Percentiles rank a stretch among this genome's conserved stretches.
These are phyloP conservation scores for Leishmania lainsoni DNA, from an alignment of 208 protist genomes.

Conservation along the genomic window DNA sequence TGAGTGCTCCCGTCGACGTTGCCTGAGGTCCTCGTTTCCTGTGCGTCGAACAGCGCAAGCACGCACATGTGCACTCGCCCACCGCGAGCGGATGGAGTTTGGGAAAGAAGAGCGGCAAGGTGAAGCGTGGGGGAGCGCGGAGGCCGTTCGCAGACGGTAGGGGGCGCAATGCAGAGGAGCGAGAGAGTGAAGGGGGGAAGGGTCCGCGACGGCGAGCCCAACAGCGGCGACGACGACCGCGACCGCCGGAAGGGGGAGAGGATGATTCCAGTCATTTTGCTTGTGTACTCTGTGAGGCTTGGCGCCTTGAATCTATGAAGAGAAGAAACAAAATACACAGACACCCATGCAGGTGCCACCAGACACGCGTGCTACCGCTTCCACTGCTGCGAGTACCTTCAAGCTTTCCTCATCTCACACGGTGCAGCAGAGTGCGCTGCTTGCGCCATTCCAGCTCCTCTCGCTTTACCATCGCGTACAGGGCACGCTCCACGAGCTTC, in stretches of 20 bases:
- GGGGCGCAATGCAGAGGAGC: background rate
- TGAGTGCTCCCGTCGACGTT: background rate
- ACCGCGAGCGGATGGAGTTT: background rate
- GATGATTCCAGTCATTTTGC: background rate
- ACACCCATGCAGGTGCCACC: background rate
- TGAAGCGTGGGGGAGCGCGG: background rate
- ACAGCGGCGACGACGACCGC: background rate
- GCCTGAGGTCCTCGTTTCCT: background rate
- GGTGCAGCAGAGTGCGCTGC: slow-evolving; percentile 82
- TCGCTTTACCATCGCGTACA: slow-evolving; percentile 89
- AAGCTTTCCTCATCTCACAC: slow-evolving; percentile 44
- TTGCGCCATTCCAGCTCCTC: slow-evolving; percentile 91
- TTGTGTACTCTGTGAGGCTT: background rate
- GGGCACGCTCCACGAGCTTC: slow-evolving; percentile 82
- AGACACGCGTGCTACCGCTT: background rate
- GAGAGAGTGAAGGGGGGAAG: background rate
- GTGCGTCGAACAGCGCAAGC: background rate
- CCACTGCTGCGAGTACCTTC: background rate
- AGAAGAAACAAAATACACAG: background rate
- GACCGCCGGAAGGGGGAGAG: background rate
- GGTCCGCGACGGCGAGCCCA: background rate
- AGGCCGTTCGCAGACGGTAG: background rate
- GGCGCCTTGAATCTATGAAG: background rate
- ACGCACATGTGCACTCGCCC: background rate
- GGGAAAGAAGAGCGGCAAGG: background rate